Conservation (phyloP, 177 flowering plant genomes). For the Vitis hybrid region DNA sequence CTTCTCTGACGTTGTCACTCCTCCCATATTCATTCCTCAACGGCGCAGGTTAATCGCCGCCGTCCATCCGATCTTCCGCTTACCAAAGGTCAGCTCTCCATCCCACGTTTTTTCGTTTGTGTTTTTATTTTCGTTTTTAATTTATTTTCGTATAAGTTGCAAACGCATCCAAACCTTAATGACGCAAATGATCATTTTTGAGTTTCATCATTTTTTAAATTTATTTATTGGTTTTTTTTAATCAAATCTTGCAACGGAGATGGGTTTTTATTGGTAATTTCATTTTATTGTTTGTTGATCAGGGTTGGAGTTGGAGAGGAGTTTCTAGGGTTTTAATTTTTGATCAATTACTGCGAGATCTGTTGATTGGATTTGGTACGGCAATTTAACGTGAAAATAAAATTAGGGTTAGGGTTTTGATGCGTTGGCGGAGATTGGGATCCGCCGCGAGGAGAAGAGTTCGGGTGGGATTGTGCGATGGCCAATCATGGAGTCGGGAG, state of each 20-base stretch:
- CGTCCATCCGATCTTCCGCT: slow-evolving; percentile 10
- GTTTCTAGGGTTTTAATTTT: slow-evolving; percentile 15
- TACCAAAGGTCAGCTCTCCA: slow-evolving; percentile 26
- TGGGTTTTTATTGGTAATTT: too few relatives aligned
- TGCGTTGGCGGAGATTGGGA: slow-evolving; percentile 43
- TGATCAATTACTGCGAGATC: slow-evolving; percentile 13
- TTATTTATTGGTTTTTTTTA: neutral
- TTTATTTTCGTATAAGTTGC: neutral
- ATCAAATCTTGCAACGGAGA: too few relatives aligned
- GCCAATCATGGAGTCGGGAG: slow-evolving; percentile 86
- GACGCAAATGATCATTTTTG: neutral
- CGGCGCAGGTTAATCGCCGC: slow-evolving; percentile 19
- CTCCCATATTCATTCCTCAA: neutral
- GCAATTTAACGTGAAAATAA: too few relatives aligned
- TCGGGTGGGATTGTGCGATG: slow-evolving; percentile 44
- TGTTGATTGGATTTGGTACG: neutral
- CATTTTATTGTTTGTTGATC: slow-evolving; percentile 10
- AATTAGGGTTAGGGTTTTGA: slow-evolving; percentile 39
- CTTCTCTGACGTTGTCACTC: slow-evolving; percentile 10
- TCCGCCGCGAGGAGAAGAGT: slow-evolving; percentile 15
- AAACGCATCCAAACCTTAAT: slow-evolving; percentile 19
- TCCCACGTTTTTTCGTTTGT: neutral
- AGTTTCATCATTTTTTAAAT: neutral
- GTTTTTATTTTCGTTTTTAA: neutral
- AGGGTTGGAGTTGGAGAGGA: slow-evolving; percentile 14